These are phyloP conservation scores for Zygosaccharomyces siamensis DNA, from an alignment of 805 yeast genomes.

Conservation along the genomic window DNA sequence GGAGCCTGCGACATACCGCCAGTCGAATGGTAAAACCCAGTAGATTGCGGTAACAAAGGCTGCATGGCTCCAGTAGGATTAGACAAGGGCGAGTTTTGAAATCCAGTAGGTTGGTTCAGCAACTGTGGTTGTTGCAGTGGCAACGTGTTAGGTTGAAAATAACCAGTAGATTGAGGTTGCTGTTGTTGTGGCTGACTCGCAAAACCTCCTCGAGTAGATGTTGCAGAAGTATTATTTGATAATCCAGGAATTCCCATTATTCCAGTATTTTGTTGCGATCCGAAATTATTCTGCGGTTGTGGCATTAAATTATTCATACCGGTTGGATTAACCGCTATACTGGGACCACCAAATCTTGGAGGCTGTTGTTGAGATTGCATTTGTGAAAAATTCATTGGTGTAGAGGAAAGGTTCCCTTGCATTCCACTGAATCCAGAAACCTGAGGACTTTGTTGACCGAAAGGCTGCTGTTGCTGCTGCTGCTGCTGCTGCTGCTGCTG, in stretches of 20 bases:
- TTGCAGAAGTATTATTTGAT: constrained; percentile 17
- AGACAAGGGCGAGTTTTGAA: constrained; percentile 14
- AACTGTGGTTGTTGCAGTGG: constrained; percentile 13
- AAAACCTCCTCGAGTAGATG: constrained; percentile 14
- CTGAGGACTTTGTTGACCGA: constrained; percentile 16
- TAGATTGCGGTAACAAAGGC: constrained; percentile 36
- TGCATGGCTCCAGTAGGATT: constrained; percentile 33
- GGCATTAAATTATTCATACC: constrained; percentile 11
- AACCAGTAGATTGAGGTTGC: constrained; percentile 40
- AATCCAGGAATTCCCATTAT: constrained; percentile 7
- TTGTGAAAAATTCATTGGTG: constrained; percentile 12
- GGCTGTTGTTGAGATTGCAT: constrained; percentile 17
- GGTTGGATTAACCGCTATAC: constrained; percentile 8
- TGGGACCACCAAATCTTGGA: constrained; percentile 31
- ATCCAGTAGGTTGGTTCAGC: constrained; percentile 13
- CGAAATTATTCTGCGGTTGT: constrained; percentile 21
- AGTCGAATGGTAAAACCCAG: constrained; percentile 38
- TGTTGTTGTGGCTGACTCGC: constrained; percentile 22
- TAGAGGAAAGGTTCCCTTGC: neutral
- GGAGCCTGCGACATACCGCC: constrained; percentile 28
- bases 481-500: constrained; percentile 12
- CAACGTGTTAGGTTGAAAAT: constrained; percentile 24
- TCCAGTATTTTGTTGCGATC: constrained; percentile 14
- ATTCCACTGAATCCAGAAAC: constrained; percentile 15
- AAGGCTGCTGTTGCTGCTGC: constrained; percentile 13